Evolutionary conservation across 805 yeast species (phyloP), one percentile per base, ranked within the genome.

Genomic region (Candida silvicultrix): DNA sequence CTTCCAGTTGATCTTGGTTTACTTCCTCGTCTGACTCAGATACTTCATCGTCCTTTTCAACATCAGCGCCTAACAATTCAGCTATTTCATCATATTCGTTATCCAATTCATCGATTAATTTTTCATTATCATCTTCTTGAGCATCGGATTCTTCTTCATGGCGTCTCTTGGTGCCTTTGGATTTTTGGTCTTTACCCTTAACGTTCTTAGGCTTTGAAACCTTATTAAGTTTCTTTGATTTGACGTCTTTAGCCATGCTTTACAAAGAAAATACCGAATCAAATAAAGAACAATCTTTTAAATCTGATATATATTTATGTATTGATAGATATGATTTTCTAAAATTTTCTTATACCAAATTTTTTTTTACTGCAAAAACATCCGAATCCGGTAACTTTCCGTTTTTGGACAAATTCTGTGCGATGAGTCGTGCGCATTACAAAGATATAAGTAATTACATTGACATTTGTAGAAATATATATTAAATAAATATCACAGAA

Each of bases 81-180:
- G 81, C 78, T 41, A 79, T 80, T 51, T 78, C 85, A 51, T 72
- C 78, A 52, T 71, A 79, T 47, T 79, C 80, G 7, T 71, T 71
- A 62, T 80, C 83, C 29, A 78, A 62, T 53, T 76, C 77, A 42
- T 74, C 74, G n/a, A 78, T 76, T 45, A 73, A 60, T 50, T 70
- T 62, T 46, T 73, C 77, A 39, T 59, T 61, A 37, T 60, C 67
- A 16, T 57, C 65, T 9, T 53, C 50, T 21, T 55, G 63, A 5
- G 52, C 49, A 11, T 55, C 60, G 36, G 55, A 64, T 41, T 45
- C 50, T 46, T 64, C 67, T 44, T 64, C 65, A 45, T 47, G 57
- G 45, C 50, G 51, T 55, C 62, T 55, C 42, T 54, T 70, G 46
- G 45, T 46, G 23, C 47, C 52, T 60, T 59, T 46, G 42, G 34